Percentiles rank a stretch among this genome's conserved stretches.
Conservation (phyloP, 192 early-diverging fungal species). For the Podila verticillata region DNA sequence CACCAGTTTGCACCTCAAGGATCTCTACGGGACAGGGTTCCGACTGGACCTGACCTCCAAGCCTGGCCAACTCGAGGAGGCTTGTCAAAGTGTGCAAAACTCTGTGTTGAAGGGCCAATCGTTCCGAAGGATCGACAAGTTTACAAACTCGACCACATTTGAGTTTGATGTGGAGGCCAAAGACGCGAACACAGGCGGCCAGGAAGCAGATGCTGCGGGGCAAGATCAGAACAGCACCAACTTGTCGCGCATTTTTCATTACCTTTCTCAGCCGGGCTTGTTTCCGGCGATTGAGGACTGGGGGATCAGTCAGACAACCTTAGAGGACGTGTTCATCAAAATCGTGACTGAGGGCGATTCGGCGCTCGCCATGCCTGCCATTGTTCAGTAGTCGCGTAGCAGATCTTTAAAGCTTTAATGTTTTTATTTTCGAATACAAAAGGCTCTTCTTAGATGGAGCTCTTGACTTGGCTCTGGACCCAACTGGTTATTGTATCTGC, state of each 20-base stretch:
- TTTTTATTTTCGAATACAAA: too few species aligned
- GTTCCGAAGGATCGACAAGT: constrained; percentile 42
- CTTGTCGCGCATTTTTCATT: constrained; percentile 64
- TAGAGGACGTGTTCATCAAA: constrained; percentile 77
- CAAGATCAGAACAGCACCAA: too few species aligned
- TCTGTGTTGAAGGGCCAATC: constrained; percentile 2
- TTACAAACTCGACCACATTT: constrained; percentile 42
- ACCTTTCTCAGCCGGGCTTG: constrained; percentile 54
- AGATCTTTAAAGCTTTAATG: too few species aligned
- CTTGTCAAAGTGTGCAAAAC: constrained; percentile 18
- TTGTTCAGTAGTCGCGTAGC: neutral
- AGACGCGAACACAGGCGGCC: neutral
- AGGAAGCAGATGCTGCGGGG: too few species aligned
- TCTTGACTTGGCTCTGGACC: constrained; percentile 27
- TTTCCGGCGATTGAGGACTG: constrained; percentile 69
- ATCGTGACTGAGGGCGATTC: constrained; percentile 47
- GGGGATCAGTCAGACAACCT: constrained; percentile 71
- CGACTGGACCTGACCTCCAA: constrained; percentile 41
- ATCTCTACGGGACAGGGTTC: constrained; percentile 66
- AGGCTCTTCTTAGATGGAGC: constrained; percentile 18
- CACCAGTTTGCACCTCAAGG: constrained; percentile 64
- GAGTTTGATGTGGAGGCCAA: constrained; percentile 54
- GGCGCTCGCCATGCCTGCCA: constrained; percentile 28
- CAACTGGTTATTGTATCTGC: constrained; percentile 32
- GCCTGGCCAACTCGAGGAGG: constrained; percentile 20